A percentile compares a stretch with the other conserved stretches of the same genome.
Evolutionary conservation across 805 yeast species (phyloP).

Genomic region (Jamesozyma piceae): DNA sequence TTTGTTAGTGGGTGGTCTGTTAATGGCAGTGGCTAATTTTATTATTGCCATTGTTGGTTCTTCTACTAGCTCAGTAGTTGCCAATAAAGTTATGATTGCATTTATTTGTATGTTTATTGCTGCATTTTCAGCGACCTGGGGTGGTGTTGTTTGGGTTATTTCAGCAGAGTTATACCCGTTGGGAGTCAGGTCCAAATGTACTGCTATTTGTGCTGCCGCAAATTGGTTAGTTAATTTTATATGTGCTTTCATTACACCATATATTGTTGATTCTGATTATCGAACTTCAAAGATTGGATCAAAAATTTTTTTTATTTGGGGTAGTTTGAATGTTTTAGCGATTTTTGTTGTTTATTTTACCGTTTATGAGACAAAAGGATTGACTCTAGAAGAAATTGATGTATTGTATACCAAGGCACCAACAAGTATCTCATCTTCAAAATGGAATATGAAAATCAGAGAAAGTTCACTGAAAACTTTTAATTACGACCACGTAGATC

Average conservation of each 20-base stretch:
- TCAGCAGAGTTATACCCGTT: conserved; percentile 59
- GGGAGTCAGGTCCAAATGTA: conserved; percentile 68
- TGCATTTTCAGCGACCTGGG: conserved; percentile 75
- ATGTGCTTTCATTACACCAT: conserved; percentile 69
- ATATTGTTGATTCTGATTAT: conserved; percentile 55
- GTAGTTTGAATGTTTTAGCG: conserved; percentile 53
- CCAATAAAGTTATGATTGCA: conserved; percentile 47
- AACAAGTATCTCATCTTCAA: conserved; percentile 42
- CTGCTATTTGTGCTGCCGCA: conserved; percentile 65
- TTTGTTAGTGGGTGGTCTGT: conserved; percentile 60
- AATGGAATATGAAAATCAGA: conserved; percentile 31
- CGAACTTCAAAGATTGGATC: conserved; percentile 64
- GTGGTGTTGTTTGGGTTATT: conserved; percentile 70
- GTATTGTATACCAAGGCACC: conserved; percentile 56
- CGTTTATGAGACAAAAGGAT: conserved; percentile 73
- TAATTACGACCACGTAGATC: neutral
- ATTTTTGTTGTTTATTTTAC: conserved; percentile 52
- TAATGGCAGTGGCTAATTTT: conserved; percentile 62
- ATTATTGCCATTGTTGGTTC: conserved; percentile 61
- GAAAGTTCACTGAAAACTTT: conserved; percentile 2
- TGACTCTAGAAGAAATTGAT: conserved; percentile 74
- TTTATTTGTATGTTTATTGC: conserved; percentile 69
- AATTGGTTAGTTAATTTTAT: conserved; percentile 74
- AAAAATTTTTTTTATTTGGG: conserved; percentile 74
- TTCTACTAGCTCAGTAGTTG: conserved; percentile 37